These are phyloP conservation scores for Speleostelium caveatum DNA, from an alignment of 78 protist species.

Conservation along the genomic window DNA sequence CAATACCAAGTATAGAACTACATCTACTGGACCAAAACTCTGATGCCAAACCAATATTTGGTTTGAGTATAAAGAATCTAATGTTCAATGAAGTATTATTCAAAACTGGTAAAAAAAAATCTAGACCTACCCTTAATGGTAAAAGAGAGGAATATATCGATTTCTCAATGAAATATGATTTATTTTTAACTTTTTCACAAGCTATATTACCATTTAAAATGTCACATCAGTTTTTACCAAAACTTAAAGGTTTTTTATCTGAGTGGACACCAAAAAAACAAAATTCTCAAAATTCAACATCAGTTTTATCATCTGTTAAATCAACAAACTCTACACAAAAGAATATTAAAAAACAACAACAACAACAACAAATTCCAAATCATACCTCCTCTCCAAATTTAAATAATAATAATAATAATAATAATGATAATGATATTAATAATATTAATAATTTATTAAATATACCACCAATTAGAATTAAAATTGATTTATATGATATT, in stretches of 20 bases:
- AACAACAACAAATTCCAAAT: neutral
- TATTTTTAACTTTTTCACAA: slow-evolving; percentile 35
- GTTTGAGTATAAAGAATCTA: slow-evolving; percentile 17
- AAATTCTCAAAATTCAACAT: neutral
- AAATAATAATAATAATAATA: no score
- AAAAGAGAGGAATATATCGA: slow-evolving; percentile 74
- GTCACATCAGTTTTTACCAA: slow-evolving; percentile 77
- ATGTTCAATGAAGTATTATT: slow-evolving; percentile 59
- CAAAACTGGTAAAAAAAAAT: slow-evolving; percentile 70
- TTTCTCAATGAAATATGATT: slow-evolving; percentile 60
- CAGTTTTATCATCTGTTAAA: neutral
- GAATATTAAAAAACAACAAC: neutral
- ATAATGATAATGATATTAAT: neutral
- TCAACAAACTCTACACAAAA: neutral
- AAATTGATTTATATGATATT: slow-evolving; percentile 68
- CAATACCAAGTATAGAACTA: slow-evolving; percentile 51
- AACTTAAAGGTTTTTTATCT: slow-evolving; percentile 43
- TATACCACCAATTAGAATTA: slow-evolving; percentile 63
- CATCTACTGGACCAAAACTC: slow-evolving; percentile 37
- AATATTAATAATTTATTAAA: neutral
- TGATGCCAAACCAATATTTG: slow-evolving; percentile 41
- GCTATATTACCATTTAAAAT: slow-evolving; percentile 68
- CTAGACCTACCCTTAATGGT: slow-evolving; percentile 31
- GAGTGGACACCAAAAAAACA: slow-evolving; percentile 57
- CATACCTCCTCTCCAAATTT: no score